Base-by-base conservation (phyloP, 805 yeast genomes). In the Zygosaccharomyces kombuchaensis region DNA sequence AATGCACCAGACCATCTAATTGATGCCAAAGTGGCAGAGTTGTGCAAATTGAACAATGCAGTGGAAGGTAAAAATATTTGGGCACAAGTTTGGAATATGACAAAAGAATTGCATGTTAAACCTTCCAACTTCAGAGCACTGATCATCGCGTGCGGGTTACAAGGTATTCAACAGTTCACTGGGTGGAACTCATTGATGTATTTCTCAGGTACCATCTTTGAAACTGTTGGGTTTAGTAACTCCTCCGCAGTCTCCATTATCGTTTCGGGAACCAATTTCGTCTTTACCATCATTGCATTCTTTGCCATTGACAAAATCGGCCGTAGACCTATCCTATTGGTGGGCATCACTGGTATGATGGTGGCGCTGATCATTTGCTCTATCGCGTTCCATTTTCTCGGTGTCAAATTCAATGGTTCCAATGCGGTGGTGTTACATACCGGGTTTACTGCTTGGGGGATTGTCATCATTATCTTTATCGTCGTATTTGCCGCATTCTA, bases 111-210 rank as follows among this genome's bases (percentile, higher is more conserved):
- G 55, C 91, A 85, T 63, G 67, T 69, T 1, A 77, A 75, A 31
- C 87, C 87, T 32, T 82, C 95, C 1, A 90, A 91, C 66, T 79
- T 87, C 50, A 80, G 98, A 60, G 98, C 96, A 5, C 75, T 93
- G 50, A 72, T 90, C 27, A 81, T 91, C 59, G 93, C 91, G 9
- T 89, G 96, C 72, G 96, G 95, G 27, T 70, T 91, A 54, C 98
- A 93, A 69, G 96, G 95, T 47, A 84, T 93, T 59, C 98, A 91
- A 72, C 99, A 91, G 69, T 88, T 91, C 58, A 85, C 96, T 13
- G 98, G 98, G 54, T 91, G 91, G 79, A 93, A 91, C 70, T 87
- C 97, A 6, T 76, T 91, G 58, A 87, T 91, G 96, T 91, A 93
- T 71, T 91, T 90, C 68, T 84, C 95, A 40, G 82, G 95, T 29